Conservation (phyloP, 2,329 filamentous ascomycete species). For the Sarocladium strictum region DNA sequence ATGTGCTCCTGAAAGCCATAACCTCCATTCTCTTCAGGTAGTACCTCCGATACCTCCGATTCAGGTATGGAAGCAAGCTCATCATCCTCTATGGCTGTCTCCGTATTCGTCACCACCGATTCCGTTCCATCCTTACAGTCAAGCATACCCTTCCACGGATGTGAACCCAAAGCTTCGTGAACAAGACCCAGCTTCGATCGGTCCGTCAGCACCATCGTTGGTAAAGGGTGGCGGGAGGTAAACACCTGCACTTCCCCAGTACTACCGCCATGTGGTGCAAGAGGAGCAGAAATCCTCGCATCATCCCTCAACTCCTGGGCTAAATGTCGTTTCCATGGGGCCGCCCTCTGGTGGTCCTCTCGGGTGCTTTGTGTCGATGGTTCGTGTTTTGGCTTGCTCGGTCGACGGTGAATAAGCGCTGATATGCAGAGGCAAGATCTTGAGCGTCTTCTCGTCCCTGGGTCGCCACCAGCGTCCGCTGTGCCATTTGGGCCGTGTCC, state of each 20-base stretch:
- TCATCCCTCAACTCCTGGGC: not conserved
- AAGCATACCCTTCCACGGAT: not conserved
- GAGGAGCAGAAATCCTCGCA: not conserved
- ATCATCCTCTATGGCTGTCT: not conserved
- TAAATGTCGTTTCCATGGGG: not conserved
- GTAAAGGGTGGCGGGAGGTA: no score
- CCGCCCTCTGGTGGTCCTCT: not conserved
- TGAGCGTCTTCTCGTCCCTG: not conserved
- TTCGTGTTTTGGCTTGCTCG: not conserved
- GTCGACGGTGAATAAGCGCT: not conserved
- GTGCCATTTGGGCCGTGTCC: not conserved
- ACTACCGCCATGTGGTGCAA: not conserved
- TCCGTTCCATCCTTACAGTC: not conserved
- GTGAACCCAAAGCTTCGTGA: slow-evolving; percentile 9
- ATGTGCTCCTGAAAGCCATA: not conserved
- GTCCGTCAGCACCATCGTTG: no score
- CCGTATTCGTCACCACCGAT: not conserved
- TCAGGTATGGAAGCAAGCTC: no score
- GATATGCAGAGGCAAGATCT: not conserved
- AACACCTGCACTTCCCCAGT: no score
- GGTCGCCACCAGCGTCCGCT: not conserved
- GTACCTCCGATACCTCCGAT: no score
- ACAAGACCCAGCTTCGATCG: not conserved
- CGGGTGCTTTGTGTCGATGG: not conserved
- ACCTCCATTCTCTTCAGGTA: no score